phyloP scores from a whole-genome alignment of 164 flowering plant species.

The Protea cynaroides region DNA sequence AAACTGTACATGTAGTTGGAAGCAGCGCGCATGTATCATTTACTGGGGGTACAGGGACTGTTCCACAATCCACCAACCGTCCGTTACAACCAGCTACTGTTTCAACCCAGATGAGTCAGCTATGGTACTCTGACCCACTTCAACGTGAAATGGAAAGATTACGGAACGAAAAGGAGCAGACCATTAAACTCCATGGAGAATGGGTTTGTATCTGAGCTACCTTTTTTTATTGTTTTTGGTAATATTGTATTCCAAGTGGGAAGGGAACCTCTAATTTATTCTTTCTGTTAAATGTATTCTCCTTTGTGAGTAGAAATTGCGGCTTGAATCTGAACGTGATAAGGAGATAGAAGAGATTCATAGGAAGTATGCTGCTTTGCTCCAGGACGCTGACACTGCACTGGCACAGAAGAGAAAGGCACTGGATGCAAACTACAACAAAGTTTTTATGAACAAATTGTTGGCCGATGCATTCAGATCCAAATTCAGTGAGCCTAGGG shows the following conservation, averaged over 20 bases:
- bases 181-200: constrained; percentile 37
- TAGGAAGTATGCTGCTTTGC: constrained; percentile 40
- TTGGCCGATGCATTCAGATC: constrained; percentile 59
- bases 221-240: background rate
- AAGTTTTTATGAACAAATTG: constrained; percentile 41
- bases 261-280: background rate
- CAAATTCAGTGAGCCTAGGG: constrained; percentile 33
- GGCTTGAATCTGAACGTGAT: constrained; percentile 47
- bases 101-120: constrained; percentile 13
- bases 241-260: background rate
- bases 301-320: constrained; percentile 40
- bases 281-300: background rate
- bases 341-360: constrained; percentile 69
- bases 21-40: background rate
- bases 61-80: constrained; percentile 17
- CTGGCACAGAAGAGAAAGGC: constrained; percentile 26
- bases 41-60: constrained; percentile 8
- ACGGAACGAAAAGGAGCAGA: constrained; percentile 36
- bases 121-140: constrained; percentile 44
- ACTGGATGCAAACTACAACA: constrained; percentile 32
- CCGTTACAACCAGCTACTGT: constrained; percentile 12
- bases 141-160: constrained; percentile 49
- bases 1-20: background rate
- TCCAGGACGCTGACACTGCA: constrained; percentile 43
- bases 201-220: constrained; percentile 34